Evolutionary conservation across 1,284 basidiomycete genomes (phyloP).

Genomic region (Cryptococcus sp.): DNA sequence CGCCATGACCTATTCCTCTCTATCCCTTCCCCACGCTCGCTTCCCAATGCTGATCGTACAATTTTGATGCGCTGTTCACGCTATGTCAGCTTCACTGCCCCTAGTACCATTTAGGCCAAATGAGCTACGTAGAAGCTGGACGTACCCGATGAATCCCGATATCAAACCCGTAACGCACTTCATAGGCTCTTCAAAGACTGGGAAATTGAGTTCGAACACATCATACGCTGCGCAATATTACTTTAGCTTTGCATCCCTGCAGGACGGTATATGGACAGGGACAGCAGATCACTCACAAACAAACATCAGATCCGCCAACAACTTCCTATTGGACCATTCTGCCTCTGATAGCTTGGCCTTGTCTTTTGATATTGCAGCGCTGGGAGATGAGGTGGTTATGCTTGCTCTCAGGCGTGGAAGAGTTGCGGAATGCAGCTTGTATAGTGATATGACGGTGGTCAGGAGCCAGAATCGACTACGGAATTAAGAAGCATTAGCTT

Average conservation of each 20-base stretch:
- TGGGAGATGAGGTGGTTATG: not conserved
- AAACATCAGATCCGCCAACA: slow-evolving; percentile 45
- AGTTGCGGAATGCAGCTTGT: slow-evolving; percentile 35
- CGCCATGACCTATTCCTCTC: not conserved
- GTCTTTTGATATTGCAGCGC: not conserved
- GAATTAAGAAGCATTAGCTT: not conserved
- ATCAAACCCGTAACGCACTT: slow-evolving; percentile 41
- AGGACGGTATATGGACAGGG: not conserved
- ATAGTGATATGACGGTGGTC: slow-evolving; percentile 43
- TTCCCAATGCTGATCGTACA: slow-evolving; percentile 37
- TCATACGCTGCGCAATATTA: slow-evolving; percentile 37
- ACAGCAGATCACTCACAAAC: slow-evolving; percentile 38
- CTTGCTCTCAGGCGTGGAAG: slow-evolving; percentile 23
- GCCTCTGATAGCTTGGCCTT: slow-evolving; percentile 25
- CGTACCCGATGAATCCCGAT: slow-evolving; percentile 45
- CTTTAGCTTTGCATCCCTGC: no score
- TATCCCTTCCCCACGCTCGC: slow-evolving; percentile 33
- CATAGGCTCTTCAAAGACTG: slow-evolving; percentile 40
- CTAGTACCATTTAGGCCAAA: not conserved
- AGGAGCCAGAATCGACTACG: slow-evolving; percentile 47
- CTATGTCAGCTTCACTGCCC: not conserved
- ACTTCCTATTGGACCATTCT: slow-evolving; percentile 41
- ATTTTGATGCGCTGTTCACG: slow-evolving; percentile 25
- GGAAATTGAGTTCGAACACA: slow-evolving; percentile 38
- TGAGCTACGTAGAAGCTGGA: not conserved